Base-by-base conservation (phyloP, 2,329 filamentous ascomycete genomes). In the Aspergillus neotritici region DNA sequence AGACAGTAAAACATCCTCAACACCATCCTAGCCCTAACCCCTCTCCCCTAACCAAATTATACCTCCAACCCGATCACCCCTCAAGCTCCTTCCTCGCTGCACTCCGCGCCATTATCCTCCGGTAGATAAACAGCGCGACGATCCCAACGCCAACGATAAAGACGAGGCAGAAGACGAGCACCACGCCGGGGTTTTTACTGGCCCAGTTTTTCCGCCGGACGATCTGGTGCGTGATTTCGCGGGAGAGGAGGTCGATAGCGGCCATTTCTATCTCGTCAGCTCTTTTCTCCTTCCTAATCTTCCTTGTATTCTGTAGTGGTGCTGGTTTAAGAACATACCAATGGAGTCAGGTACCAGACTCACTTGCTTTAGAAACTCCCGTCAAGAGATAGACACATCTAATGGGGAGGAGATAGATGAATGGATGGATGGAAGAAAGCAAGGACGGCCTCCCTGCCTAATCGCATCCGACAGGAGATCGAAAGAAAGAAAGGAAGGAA, bases 131-230 rank as follows among this genome's bases (percentile, higher is more conserved):
- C 32, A 83, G 68, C 38, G 57, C 54, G 43, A 74, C 49, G 37
- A 83, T 59, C 17, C 78, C 72, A 47, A 74, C 43, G 31, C 48
- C 70, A 51, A 83, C 75, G 47, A 79, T 55, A 56, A 77, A 77
- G 61, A 82, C 69, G 53, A 83, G 78, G 63, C 67, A 72, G 64
- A 83, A 80, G 44, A 83, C 80, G 51, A 82, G 67, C 39, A 83
- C 71, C 49, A 82, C 78, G 62, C 80, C 80, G 34, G 75, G 71
- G 57, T 83, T 76, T 28, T 64, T 56, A 48, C 64, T 53, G 16
- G 79, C 77, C 75, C 77, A 83, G 70, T 81, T 79, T 57, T 47
- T 39, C 34, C 57, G 50, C 15, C 54, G 55, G 31, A 67, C 59
- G 49, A 80, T 54, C 40, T 66, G 62, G 36, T 53, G 40, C 25